Base-by-base conservation (phyloP, 2,329 filamentous ascomycete genomes). In the Fonsecaea erecta region DNA sequence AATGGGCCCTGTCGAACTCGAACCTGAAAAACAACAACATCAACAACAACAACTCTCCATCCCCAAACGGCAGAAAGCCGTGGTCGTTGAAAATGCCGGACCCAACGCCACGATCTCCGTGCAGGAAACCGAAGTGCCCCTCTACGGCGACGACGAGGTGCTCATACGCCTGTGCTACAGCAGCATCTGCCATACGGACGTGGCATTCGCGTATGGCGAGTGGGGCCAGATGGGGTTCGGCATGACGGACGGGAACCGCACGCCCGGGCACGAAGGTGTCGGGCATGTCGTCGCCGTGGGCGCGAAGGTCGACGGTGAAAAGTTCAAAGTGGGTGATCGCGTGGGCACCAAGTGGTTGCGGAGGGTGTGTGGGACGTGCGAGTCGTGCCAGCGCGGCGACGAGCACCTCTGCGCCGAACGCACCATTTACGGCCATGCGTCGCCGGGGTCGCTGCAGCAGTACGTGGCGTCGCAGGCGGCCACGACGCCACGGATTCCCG, bases 141-240 rank as follows among this genome's bases (percentile, higher is more conserved):
- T 28, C 4, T 56, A 35, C 30, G 30, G 53, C 12, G 53, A 56
- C 30, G 53, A 56, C 32, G 53, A 87, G 64, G 74, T 87, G 24
- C 78, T 87, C 6, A 77, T 87, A 69, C 81, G 80, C 56, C 77
- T 87, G 52, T 86, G 85, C 62, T 78, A 78, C 21, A 87, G 84
- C 1, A 85, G 85, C 0, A 77, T 88, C 53, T 87, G 85, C 75
- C 81, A 82, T 66, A 81, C 79, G 21, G 85, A 87, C 70, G 74
- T 87, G 16, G 84, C 86, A 71, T 56, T 56, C 21, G 53, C 53
- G 8, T 56, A 56, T 28, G 53, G 53, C 34, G 53, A 56, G 21
- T 82, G 82, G 73, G 79, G 77, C 0, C 59, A 73, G 0, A 78
- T 79, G 11, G 71, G 77, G 21, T 68, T 81, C 53, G 77, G 78